Evolutionary conservation across 1,284 basidiomycete genomes (phyloP).

Genomic region (Blastosporella zonata): DNA sequence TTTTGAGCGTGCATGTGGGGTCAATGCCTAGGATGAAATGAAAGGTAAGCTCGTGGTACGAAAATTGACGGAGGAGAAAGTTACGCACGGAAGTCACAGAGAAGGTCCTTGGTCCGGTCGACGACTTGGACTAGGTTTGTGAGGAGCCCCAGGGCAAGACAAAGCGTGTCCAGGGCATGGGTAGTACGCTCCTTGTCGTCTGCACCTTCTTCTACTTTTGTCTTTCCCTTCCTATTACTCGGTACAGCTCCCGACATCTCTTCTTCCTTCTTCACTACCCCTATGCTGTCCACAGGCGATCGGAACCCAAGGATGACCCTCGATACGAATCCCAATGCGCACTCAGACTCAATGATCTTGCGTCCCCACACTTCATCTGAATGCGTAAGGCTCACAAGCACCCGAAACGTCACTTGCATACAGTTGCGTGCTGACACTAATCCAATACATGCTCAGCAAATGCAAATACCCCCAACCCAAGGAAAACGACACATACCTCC

Average conservation of each 20-base stretch:
- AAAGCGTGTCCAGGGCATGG: conserved; percentile 58
- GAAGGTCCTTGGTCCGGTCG: conserved; percentile 40
- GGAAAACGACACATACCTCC: conserved; percentile 5
- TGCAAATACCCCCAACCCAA: neutral
- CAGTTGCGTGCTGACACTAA: conserved; percentile 41
- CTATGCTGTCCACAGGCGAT: conserved; percentile 8
- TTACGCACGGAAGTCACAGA: conserved; percentile 47
- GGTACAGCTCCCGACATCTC: conserved; percentile 22
- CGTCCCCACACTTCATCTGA: conserved; percentile 52
- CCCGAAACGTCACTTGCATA: conserved; percentile 54
- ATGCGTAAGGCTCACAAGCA: conserved; percentile 69
- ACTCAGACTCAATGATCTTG: conserved; percentile 41
- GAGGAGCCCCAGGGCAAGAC: conserved; percentile 65
- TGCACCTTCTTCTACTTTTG: conserved; percentile 18
- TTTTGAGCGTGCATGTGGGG: conserved; percentile 43
- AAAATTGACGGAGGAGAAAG: neutral
- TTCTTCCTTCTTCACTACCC: conserved; percentile 21
- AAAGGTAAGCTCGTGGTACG: neutral
- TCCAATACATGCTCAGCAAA: too few relatives aligned
- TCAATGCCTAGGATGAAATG: conserved; percentile 36
- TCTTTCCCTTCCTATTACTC: conserved; percentile 26
- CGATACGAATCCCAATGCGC: conserved; percentile 44
- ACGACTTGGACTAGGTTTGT: conserved; percentile 67
- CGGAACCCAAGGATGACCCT: conserved; percentile 37
- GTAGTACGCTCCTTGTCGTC: conserved; percentile 23